Conservation (phyloP, 2,329 filamentous ascomycete species). For the Aschersonia sp. region DNA sequence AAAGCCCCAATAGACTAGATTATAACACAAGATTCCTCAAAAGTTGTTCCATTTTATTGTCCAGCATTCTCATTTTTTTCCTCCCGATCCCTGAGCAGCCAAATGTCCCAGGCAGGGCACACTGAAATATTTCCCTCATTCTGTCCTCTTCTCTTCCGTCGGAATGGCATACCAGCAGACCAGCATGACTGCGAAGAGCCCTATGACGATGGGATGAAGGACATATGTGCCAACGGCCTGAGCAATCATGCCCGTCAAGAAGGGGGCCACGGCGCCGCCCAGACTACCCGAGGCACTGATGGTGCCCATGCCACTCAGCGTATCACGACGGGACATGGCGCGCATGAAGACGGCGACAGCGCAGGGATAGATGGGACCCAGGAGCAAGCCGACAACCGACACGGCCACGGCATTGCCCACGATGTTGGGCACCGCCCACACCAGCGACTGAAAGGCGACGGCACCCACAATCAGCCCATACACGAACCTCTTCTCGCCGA, state of each 20-base stretch:
- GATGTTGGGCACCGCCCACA: slow-evolving; percentile 68
- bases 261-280: slow-evolving; percentile 53
- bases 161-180: slow-evolving; percentile 50
- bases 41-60: too few species aligned
- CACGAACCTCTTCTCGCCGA: slow-evolving; percentile 61
- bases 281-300: slow-evolving; percentile 57
- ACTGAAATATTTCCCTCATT: slow-evolving; percentile 21
- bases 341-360: slow-evolving; percentile 49
- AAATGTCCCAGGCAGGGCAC: neutral
- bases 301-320: slow-evolving; percentile 49
- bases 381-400: slow-evolving; percentile 55
- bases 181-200: slow-evolving; percentile 49
- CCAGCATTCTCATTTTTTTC: neutral
- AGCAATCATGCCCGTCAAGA: slow-evolving; percentile 49
- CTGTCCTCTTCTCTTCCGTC: slow-evolving; percentile 39
- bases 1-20: too few species aligned
- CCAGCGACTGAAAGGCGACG: slow-evolving; percentile 56
- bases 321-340: slow-evolving; percentile 41
- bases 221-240: slow-evolving; percentile 49
- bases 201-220: slow-evolving; percentile 53
- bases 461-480: slow-evolving; percentile 46
- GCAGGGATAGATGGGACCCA: slow-evolving; percentile 72
- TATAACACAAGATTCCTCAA: too few species aligned
- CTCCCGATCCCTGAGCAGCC: neutral
- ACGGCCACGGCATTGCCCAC: slow-evolving; percentile 54